These are phyloP conservation scores for Penicillium sp. DNA, from an alignment of 2,329 filamentous ascomycete genomes.

Conservation along the genomic window DNA sequence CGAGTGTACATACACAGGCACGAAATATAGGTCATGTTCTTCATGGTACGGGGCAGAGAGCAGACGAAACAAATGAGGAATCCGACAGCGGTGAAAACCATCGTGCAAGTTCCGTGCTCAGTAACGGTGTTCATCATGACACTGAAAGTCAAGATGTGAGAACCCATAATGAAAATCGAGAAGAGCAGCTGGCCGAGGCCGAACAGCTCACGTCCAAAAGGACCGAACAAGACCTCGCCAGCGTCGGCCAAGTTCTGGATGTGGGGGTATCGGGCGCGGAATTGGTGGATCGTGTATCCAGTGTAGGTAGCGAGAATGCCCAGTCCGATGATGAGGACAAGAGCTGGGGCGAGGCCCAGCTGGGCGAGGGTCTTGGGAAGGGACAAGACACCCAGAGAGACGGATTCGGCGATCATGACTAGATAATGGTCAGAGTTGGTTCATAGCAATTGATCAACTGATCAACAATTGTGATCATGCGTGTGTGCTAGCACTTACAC, in stretches of 20 bases:
- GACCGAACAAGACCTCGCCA: conserved; percentile 61
- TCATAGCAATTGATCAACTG: neutral
- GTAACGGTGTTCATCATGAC: conserved; percentile 68
- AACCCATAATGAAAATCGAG: conserved; percentile 67
- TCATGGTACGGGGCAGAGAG: conserved; percentile 62
- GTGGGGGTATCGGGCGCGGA: conserved; percentile 57
- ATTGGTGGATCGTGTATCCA: conserved; percentile 59
- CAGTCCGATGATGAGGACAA: conserved; percentile 56
- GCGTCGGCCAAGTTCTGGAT: conserved; percentile 68
- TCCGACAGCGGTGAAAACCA: conserved; percentile 62
- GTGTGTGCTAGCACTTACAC: conserved; percentile 15
- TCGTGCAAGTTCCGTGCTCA: conserved; percentile 61
- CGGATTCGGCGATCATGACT: conserved; percentile 28
- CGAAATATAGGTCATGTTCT: conserved; percentile 62
- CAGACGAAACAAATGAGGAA: conserved; percentile 58
- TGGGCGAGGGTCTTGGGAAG: conserved; percentile 21
- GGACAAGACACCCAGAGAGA: conserved; percentile 24
- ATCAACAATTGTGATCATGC: neutral
- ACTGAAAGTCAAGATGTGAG: conserved; percentile 68
- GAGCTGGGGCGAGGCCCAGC: conserved; percentile 35
- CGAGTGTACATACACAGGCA: conserved; percentile 49
- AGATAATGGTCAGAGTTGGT: conserved; percentile 1
- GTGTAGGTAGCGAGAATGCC: conserved; percentile 59
- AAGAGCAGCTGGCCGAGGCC: conserved; percentile 63
- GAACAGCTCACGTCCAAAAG: conserved; percentile 61